Evolutionary conservation across 2,329 filamentous ascomycete species (phyloP), one percentile per base, ranked within the genome.

Genomic region (Dactylellina drechsleri): DNA sequence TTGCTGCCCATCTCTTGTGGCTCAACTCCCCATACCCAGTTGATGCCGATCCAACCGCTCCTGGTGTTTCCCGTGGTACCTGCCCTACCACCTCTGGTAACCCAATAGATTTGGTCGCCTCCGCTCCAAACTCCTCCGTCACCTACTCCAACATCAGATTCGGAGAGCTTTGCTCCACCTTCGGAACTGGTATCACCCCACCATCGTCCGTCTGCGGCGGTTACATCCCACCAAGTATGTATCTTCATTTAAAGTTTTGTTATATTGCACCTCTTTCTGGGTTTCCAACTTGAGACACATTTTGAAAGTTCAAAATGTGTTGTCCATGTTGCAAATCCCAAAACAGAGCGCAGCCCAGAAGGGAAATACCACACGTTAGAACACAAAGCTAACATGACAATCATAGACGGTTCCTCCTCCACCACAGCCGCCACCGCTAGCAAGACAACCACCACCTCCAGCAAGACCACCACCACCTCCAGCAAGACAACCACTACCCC

Each of bases 1-100:
- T 91, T 82, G 82, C 86, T 73, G 83, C 86, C 79, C 85, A 89
- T 83, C 92, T 92, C 89, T 86, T 90, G 79, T 92, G 90, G 90
- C 86, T 92, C 79, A 90, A 92, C 84, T 87, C 86, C 75, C 86
- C 83, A 80, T 90, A 86, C 84, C 89, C 89, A 57, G 83, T 83
- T 74, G 79, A 80, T 67, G 81, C 78, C 41, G 80, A 82, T 76
- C 79, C 82, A 31, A 84, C 83, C 61, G 77, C 74, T 1, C 83
- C 83, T 31, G 87, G 88, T 77, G 81, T 83, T 68, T 82, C 82
- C 49, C 86, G 88, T 79, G 88, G 88, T 65, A 82, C 83, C 41
- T 90, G 88, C 81, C 68, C 83, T 58, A 84, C 83, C 54, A 82
- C 80, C 77, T 86, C 85, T 18, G 87, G 87, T 50, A 83, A 82